Conservation (phyloP, 106 monocot genomes). For the Dendrobium nobile region DNA sequence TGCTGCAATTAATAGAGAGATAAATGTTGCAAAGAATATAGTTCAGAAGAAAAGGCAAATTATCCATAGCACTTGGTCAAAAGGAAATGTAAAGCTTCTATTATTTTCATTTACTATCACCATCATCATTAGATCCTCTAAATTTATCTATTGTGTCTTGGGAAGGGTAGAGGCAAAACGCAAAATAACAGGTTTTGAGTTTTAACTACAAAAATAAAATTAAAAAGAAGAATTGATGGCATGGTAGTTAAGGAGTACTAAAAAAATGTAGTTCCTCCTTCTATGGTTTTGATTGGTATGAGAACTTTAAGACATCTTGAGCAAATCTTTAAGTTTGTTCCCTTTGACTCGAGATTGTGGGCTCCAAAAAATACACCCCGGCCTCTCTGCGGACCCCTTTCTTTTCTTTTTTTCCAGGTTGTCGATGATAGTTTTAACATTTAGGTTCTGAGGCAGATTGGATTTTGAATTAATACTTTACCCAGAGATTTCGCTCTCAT, state of each 20-base stretch:
- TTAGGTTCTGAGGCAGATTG: too few species aligned
- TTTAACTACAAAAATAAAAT: not conserved
- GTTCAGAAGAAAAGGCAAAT: not conserved
- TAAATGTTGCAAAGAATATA: not conserved
- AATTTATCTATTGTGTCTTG: not conserved
- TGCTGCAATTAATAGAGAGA: not conserved
- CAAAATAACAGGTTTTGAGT: not conserved
- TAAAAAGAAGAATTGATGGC: not conserved
- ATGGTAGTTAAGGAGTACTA: not conserved
- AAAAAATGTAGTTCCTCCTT: not conserved
- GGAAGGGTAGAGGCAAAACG: not conserved
- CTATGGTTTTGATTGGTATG: not conserved
- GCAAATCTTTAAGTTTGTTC: not conserved
- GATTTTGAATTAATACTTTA: too few species aligned
- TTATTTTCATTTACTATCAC: slow-evolving; percentile 2
- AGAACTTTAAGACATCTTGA: not conserved
- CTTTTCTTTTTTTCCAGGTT: too few species aligned
- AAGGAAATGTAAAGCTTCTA: not conserved
- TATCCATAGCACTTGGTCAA: not conserved
- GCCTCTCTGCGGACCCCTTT: too few species aligned
- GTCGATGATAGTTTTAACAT: too few species aligned
- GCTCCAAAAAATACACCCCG: too few species aligned
- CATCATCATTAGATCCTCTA: not conserved
- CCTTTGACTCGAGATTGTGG: not conserved
- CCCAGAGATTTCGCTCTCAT: too few species aligned